These are phyloP conservation scores for Penicillium sp. DNA, from an alignment of 2,329 filamentous ascomycete species.

Conservation along the genomic window DNA sequence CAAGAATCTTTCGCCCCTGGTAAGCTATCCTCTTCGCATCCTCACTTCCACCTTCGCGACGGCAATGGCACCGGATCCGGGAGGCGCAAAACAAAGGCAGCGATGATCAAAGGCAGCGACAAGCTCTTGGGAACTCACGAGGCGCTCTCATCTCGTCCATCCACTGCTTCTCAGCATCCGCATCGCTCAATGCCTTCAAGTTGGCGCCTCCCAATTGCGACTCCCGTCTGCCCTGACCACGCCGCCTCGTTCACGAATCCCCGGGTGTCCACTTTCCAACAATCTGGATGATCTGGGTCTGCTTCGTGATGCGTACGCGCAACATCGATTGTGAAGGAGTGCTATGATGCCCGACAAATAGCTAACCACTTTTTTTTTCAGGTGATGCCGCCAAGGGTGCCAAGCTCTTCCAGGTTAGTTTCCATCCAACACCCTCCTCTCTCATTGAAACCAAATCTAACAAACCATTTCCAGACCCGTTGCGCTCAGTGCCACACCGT, in stretches of 20 bases:
- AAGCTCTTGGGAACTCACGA: background rate
- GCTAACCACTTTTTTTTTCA: conserved; percentile 46
- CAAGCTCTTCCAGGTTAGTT: conserved; percentile 84
- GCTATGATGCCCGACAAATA: background rate
- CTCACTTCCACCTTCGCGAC: background rate
- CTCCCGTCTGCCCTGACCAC: background rate
- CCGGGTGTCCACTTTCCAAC: no score
- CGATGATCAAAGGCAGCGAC: background rate
- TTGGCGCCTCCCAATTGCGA: conserved; percentile 4
- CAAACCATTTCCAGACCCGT: conserved; percentile 62
- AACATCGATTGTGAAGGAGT: conserved; percentile 23
- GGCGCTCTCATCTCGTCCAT: background rate
- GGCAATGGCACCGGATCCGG: background rate
- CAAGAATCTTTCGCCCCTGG: conserved; percentile 28
- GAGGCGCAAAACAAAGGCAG: background rate
- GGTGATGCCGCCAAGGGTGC: conserved; percentile 96
- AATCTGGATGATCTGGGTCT: no score
- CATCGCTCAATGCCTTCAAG: background rate
- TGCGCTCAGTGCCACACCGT: conserved; percentile 99
- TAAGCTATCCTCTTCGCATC: conserved; percentile 14
- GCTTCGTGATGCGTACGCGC: conserved; percentile 21
- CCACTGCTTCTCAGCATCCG: background rate
- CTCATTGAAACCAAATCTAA: conserved; percentile 9
- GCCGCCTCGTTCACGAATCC: background rate
- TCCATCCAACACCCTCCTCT: background rate